Evolutionary conservation across 2,329 filamentous ascomycete genomes (phyloP).

Genomic region (Venturia nashicola): DNA sequence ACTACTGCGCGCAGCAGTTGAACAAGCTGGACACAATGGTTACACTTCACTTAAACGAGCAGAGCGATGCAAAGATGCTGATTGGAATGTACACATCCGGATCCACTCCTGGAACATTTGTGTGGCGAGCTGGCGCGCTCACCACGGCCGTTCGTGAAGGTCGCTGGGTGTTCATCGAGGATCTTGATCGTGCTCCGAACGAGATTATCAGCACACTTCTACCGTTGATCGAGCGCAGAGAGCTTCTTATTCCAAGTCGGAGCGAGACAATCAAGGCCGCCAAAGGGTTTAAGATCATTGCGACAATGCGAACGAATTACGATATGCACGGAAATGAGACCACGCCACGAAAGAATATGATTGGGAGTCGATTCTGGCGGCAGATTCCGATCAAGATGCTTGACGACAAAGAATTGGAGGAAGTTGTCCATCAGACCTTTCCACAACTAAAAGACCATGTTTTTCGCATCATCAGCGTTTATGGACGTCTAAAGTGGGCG

Average conservation of each 20-base stretch:
- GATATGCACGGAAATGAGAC: constrained; percentile 56
- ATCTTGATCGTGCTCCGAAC: constrained; percentile 85
- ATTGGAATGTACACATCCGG: constrained; percentile 90
- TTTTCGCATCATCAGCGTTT: constrained; percentile 44
- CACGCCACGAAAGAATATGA: constrained; percentile 53
- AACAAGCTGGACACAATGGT: constrained; percentile 75
- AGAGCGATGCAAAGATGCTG: constrained; percentile 94
- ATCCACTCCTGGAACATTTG: constrained; percentile 75
- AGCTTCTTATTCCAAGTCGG: constrained; percentile 78
- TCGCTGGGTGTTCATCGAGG: constrained; percentile 93
- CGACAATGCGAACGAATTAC: constrained; percentile 63
- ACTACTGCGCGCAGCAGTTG: constrained; percentile 68
- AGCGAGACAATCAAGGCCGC: constrained; percentile 76
- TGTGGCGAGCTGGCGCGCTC: constrained; percentile 83
- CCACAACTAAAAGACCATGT: constrained; percentile 52
- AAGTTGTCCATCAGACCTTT: constrained; percentile 60
- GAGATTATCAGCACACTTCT: constrained; percentile 90
- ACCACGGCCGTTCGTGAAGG: constrained; percentile 91
- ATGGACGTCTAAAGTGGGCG: constrained; percentile 30
- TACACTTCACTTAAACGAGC: constrained; percentile 91
- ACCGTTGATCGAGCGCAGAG: constrained; percentile 83
- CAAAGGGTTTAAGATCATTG: constrained; percentile 79
- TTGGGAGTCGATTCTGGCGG: constrained; percentile 81
- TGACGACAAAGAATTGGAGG: constrained; percentile 54
- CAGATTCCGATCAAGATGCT: constrained; percentile 58